These are phyloP conservation scores for Cladophialophora yegresii DNA, from an alignment of 2,329 filamentous ascomycete genomes.

Conservation along the genomic window DNA sequence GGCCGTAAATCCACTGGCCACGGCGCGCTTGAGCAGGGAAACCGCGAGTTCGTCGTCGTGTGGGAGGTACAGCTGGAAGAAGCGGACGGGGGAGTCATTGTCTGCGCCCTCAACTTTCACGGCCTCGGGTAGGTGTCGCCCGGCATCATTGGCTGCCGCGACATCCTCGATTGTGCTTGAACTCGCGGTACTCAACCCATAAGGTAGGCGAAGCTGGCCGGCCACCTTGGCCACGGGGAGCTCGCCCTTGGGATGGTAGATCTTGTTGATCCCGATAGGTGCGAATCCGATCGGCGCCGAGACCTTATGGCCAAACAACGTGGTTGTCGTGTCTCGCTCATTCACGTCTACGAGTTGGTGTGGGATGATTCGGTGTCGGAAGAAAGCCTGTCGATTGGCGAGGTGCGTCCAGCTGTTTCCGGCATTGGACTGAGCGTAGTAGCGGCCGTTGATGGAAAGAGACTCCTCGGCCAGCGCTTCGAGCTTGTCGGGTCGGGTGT, in stretches of 20 bases:
- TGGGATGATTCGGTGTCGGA: conserved; percentile 63
- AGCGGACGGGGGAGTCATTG: conserved; percentile 47
- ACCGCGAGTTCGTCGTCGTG: conserved; percentile 63
- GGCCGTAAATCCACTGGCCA: conserved; percentile 57
- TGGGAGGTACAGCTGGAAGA: conserved; percentile 66
- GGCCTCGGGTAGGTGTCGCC: conserved; percentile 28
- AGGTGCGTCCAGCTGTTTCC: conserved; percentile 47
- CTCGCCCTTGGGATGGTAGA: conserved; percentile 62
- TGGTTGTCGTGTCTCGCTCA: conserved; percentile 57
- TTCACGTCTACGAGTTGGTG: conserved; percentile 64
- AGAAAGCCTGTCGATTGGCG: conserved; percentile 65
- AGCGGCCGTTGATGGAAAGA: conserved; percentile 60
- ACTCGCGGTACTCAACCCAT: conserved; percentile 62
- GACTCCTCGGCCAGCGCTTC: conserved; percentile 60
- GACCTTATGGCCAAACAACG: conserved; percentile 62
- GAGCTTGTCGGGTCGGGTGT: conserved; percentile 59
- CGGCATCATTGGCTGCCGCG: conserved; percentile 56
- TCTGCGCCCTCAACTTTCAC: conserved; percentile 35
- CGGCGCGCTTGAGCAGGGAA: conserved; percentile 58
- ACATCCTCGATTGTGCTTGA: conserved; percentile 61
- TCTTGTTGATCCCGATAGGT: conserved; percentile 66
- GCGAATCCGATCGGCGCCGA: conserved; percentile 65
- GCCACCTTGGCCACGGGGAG: conserved; percentile 62
- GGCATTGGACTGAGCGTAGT: conserved; percentile 44
- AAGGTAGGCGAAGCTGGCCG: conserved; percentile 60